Evolutionary conservation across 345 rosid species (phyloP).

Genomic region (Angophora floribunda): DNA sequence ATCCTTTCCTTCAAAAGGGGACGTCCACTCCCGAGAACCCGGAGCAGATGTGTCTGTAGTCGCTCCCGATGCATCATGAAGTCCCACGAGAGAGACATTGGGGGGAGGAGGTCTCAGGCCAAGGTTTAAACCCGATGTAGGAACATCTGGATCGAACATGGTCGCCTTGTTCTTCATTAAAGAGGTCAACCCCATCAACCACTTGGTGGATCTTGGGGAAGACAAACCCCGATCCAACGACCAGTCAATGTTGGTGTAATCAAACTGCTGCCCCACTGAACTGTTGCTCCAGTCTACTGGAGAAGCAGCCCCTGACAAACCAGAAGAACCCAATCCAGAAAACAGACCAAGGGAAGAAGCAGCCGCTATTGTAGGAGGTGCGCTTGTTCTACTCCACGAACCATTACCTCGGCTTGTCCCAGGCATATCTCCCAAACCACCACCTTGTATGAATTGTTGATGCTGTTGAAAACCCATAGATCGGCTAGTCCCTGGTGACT

Average conservation of each 20-base stretch:
- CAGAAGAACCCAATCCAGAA: conserved; percentile 50
- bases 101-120: conserved; percentile 24
- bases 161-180: conserved; percentile 11
- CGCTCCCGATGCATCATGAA: conserved; percentile 25
- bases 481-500: not conserved
- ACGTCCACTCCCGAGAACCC: conserved; percentile 66
- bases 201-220: conserved; percentile 26
- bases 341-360: conserved; percentile 79
- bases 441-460: conserved; percentile 33
- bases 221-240: conserved; percentile 48
- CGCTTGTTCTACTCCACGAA: conserved; percentile 34
- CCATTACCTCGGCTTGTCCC: conserved; percentile 38
- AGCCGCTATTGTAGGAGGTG: conserved; percentile 52
- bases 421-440: conserved; percentile 32
- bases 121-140: conserved; percentile 18
- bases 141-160: conserved; percentile 22
- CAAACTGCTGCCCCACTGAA: conserved; percentile 40
- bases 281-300: conserved; percentile 70
- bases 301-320: conserved; percentile 50
- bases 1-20: conserved; percentile 87
- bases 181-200: conserved; percentile 29
- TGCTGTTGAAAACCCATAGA: not conserved
- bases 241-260: conserved; percentile 77
- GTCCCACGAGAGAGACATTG: conserved; percentile 22
- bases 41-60: conserved; percentile 28